Evolutionary conservation across 2,329 filamentous ascomycete genomes (phyloP), one percentile per base, ranked within the genome.

Genomic region (Colletotrichum lini): DNA sequence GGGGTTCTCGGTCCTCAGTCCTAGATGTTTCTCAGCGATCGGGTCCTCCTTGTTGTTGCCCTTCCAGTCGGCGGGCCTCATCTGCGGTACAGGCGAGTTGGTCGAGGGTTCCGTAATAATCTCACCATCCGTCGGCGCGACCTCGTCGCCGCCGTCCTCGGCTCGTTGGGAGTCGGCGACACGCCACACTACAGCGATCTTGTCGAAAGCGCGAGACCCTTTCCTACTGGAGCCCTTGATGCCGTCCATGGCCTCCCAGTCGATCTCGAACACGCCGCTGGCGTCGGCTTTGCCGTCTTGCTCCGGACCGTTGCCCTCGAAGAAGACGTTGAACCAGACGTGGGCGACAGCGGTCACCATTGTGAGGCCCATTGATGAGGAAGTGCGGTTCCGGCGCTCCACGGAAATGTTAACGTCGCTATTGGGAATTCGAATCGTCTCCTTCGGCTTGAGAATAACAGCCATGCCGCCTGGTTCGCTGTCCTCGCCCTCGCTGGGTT

Each of bases 301-400:
- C 77, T 95, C 93, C 0, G 92, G 91, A 0, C 93, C 93, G 23
- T 89, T 84, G 54, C 95, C 95, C 82, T 98, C 96, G 77, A 98
- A 98, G 81, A 91, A 98, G 2, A 91, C 86, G 78, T 99, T 99
- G 85, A 98, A 98, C 96, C 96, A 99, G 18, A 98, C 94, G 77
- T 98, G 96, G 0, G 95, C 95, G 12, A 98, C 92, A 0, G 95
- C 92, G 0, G 96, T 98, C 4, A 98, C 94, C 91, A 98, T 94
- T 0, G 94, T 95, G 75, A 94, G 89, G 1, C 94, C 93, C 81
- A 96, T 92, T 12, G 89, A 90, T 76, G 93, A 93, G 5, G 89
- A 88, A 1, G 93, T 91, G 77, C 92, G 93, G 81, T 95, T 97
- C 45, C 95, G 91, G 9, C 94, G 90, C 82, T 98, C 95, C 30